Conservation (phyloP, 2,329 filamentous ascomycete species). For the Paecilomyces formosus region DNA sequence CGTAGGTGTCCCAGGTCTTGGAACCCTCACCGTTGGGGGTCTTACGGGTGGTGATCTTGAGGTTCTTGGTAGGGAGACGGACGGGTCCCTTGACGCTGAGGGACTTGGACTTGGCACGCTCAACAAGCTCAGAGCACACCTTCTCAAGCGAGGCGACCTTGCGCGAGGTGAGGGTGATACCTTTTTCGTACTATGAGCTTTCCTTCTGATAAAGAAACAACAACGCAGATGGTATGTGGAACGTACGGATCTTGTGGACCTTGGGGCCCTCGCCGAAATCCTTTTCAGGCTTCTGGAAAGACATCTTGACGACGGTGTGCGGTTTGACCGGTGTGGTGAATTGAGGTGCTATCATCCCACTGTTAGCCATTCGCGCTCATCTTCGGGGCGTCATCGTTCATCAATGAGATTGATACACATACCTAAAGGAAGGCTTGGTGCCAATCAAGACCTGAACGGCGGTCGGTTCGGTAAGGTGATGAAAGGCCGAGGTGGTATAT, state of each 20-base stretch:
- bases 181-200: too few species aligned
- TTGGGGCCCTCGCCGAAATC: constrained; percentile 86
- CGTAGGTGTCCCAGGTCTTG: constrained; percentile 98
- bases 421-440: constrained; percentile 23
- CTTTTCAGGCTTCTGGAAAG: constrained; percentile 94
- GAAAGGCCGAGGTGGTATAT: constrained; percentile 41
- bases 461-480: constrained; percentile 73
- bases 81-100: constrained; percentile 97
- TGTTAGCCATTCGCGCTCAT: background rate
- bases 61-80: constrained; percentile 92
- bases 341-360: constrained; percentile 8
- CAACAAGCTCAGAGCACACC: constrained; percentile 96
- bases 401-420: constrained; percentile 7
- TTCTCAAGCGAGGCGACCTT: constrained; percentile 96
- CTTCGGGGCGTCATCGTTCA: background rate
- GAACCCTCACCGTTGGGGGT: constrained; percentile 99
- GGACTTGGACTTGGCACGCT: constrained; percentile 97
- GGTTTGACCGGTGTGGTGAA: constrained; percentile 12
- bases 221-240: too few species aligned
- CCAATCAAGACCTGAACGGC: constrained; percentile 76
- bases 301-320: constrained; percentile 58
- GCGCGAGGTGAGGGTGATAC: constrained; percentile 87
- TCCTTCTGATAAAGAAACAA: too few species aligned
- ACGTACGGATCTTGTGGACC: constrained; percentile 82
- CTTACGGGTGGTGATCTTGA: constrained; percentile 97